Conservation (phyloP, 192 early-diverging fungal species). For the Geranomyces michiganensis region DNA sequence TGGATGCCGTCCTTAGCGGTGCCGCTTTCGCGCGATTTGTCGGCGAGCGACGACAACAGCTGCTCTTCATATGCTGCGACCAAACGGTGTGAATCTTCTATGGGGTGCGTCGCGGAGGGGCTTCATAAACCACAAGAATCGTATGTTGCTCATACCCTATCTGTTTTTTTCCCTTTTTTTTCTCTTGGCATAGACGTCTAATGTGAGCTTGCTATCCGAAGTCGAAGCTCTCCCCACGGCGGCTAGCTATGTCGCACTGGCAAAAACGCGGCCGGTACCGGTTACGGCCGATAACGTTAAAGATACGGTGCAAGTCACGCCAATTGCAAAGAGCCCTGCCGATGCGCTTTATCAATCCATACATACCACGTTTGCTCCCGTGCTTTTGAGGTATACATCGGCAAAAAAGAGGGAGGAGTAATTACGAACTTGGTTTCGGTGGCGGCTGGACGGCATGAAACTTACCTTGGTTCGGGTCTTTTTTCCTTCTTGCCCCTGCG, state of each 20-base stretch:
- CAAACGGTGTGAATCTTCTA: constrained; percentile 23
- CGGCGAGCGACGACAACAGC: constrained; percentile 10
- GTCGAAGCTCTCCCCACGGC: not conserved
- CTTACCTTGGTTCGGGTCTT: not conserved
- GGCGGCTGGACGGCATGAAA: not conserved
- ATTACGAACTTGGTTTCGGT: not conserved
- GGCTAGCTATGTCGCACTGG: constrained; percentile 16
- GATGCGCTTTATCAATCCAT: constrained; percentile 39
- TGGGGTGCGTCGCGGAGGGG: not conserved
- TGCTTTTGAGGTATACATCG: constrained; percentile 30
- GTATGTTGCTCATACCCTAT: not conserved
- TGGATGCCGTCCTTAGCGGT: constrained; percentile 15
- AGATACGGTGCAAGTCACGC: constrained; percentile 28
- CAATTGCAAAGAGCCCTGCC: constrained; percentile 20
- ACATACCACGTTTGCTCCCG: constrained; percentile 42
- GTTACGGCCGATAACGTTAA: constrained; percentile 20
- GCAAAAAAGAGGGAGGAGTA: constrained; percentile 15
- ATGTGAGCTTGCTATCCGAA: not conserved
- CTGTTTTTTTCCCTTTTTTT: not conserved
- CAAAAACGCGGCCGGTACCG: constrained; percentile 16
- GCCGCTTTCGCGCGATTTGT: constrained; percentile 30
- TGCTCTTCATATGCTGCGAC: constrained; percentile 33
- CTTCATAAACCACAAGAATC: no score
- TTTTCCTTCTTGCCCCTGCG: constrained; percentile 2
- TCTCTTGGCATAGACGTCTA: not conserved